A percentile compares a stretch with the other conserved stretches of the same genome.
Conservation (phyloP, 768 basidiomycete species). For the Auriculariales sp. region DNA sequence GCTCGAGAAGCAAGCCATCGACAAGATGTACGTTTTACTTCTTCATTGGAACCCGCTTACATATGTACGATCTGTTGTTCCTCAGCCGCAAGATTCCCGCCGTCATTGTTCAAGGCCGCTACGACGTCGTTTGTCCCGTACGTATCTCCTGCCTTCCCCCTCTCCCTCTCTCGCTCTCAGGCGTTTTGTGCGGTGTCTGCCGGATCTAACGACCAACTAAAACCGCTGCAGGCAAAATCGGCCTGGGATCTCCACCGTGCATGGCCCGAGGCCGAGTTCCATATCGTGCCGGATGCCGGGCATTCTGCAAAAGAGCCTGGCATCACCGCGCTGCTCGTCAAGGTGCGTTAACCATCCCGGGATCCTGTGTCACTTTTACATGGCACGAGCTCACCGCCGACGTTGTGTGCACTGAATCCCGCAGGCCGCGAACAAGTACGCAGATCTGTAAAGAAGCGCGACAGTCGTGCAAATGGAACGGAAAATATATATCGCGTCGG, state of each 20-base stretch:
- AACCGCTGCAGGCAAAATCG: conserved; percentile 11
- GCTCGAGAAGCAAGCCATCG: conserved; percentile 67
- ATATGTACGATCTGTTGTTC: conserved; percentile 2
- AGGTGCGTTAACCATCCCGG: too few species aligned
- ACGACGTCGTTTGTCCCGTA: conserved; percentile 82
- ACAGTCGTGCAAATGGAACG: too few species aligned
- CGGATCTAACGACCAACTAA: not conserved
- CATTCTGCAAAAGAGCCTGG: conserved; percentile 71
- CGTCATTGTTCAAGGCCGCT: conserved; percentile 71
- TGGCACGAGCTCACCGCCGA: not conserved
- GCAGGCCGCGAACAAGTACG: conserved; percentile 10
- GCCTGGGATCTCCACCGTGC: conserved; percentile 27
- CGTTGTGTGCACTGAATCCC: not conserved
- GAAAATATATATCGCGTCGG: too few species aligned
- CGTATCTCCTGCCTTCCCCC: conserved; percentile 10
- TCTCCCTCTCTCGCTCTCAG: not conserved
- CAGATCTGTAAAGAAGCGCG: conserved; percentile 7
- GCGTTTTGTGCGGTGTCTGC: not conserved
- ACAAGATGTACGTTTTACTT: conserved; percentile 54
- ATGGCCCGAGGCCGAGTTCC: conserved; percentile 66
- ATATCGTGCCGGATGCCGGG: conserved; percentile 74
- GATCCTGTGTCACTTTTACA: too few species aligned
- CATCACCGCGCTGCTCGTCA: conserved; percentile 51
- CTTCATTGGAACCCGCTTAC: not conserved
- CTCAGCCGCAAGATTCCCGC: conserved; percentile 79